Evolutionary conservation across 2,329 filamentous ascomycete species (phyloP).

Genomic region (Verticillium tricorpus): DNA sequence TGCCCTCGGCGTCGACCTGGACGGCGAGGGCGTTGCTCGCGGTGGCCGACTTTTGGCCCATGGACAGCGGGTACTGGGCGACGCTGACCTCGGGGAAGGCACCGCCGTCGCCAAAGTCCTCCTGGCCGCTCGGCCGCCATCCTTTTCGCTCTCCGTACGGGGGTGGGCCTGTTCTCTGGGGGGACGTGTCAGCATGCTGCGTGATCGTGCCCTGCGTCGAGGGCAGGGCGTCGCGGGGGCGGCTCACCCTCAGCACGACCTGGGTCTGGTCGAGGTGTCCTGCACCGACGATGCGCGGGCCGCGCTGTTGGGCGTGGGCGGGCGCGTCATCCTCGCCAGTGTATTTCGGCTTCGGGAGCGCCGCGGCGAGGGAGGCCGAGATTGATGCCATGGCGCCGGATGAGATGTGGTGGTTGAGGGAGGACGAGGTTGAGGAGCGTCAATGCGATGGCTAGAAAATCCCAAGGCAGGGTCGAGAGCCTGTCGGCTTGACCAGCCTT

Average conservation of each 20-base stretch:
- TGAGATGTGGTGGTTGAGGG: neutral
- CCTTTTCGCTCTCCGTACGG: constrained; percentile 80
- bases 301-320: constrained; percentile 66
- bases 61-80: constrained; percentile 92
- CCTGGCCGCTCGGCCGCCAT: constrained; percentile 84
- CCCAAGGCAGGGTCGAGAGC: neutral
- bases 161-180: constrained; percentile 73
- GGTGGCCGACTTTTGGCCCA: constrained; percentile 74
- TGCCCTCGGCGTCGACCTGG: constrained; percentile 85
- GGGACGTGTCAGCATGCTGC: constrained; percentile 3
- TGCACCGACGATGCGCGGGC: constrained; percentile 76
- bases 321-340: constrained; percentile 79
- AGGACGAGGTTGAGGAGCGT: neutral
- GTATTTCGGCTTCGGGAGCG: constrained; percentile 86
- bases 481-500: neutral
- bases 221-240: neutral
- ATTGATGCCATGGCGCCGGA: constrained; percentile 56
- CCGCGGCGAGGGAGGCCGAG: constrained; percentile 67
- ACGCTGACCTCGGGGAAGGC: constrained; percentile 92
- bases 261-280: constrained; percentile 80
- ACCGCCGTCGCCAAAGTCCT: constrained; percentile 95
- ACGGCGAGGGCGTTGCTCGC: constrained; percentile 86
- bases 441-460: neutral
- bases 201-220: neutral
- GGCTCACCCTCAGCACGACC: constrained; percentile 67